Percentiles rank a stretch among this genome's conserved stretches.
Evolutionary conservation across 75 land plant genomes (phyloP).

Genomic region (Gnetum montanum): DNA sequence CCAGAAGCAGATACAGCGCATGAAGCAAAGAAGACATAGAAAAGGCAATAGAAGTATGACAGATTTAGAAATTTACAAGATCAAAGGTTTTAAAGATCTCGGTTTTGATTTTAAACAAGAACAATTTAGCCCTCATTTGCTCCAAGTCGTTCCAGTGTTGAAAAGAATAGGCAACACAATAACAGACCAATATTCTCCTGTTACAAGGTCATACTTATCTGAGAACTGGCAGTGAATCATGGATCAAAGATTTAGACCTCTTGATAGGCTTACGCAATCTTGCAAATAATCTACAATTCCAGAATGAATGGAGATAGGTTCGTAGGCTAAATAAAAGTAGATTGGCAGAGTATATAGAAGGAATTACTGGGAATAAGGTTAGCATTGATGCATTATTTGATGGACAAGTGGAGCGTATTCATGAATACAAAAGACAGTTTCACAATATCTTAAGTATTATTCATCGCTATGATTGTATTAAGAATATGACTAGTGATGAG

Average conservation of each 20-base stretch:
- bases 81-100: too few relatives aligned
- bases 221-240: constrained; percentile 73
- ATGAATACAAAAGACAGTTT: constrained; percentile 75
- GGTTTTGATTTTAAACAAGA: too few relatives aligned
- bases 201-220: too few relatives aligned
- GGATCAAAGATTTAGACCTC: constrained; percentile 60
- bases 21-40: too few relatives aligned
- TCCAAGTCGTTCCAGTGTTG: too few relatives aligned
- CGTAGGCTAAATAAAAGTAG: constrained; percentile 55
- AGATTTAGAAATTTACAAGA: too few relatives aligned
- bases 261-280: constrained; percentile 37
- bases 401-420: constrained; percentile 73
- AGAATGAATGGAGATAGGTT: constrained; percentile 56
- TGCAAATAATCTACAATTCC: constrained; percentile 43
- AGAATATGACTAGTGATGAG: constrained; percentile 59
- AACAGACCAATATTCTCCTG: too few relatives aligned
- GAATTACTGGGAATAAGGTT: constrained; percentile 56
- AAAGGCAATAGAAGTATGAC: too few relatives aligned
- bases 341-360: constrained; percentile 60
- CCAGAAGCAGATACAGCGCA: too few relatives aligned
- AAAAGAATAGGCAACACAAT: too few relatives aligned
- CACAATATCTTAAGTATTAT: constrained; percentile 66
- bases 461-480: constrained; percentile 69
- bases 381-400: constrained; percentile 80
- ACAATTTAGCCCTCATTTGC: too few relatives aligned